Evolutionary conservation across 2,329 filamentous ascomycete species (phyloP).

Genomic region (Geosmithia putterillii): DNA sequence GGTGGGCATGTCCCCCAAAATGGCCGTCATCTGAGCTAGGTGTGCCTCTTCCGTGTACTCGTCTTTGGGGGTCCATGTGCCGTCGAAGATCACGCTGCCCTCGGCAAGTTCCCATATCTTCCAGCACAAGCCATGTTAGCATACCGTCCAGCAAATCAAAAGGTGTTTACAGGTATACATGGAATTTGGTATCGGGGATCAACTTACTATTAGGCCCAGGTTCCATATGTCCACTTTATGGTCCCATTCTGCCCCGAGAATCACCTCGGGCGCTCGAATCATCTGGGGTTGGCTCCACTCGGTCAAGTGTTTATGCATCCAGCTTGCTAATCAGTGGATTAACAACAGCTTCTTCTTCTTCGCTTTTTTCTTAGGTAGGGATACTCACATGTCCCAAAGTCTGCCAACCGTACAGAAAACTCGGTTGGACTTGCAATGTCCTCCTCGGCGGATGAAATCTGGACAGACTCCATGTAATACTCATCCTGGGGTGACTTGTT

Average conservation of each 20-base stretch:
- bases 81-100: conserved; percentile 10
- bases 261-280: conserved; percentile 12
- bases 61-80: conserved; percentile 6
- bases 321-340: conserved; percentile 8
- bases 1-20: conserved; percentile 8
- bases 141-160: neutral
- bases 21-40: conserved; percentile 10
- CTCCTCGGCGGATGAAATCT: neutral
- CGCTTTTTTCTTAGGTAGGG: neutral
- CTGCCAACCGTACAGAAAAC: conserved; percentile 7
- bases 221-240: conserved; percentile 13
- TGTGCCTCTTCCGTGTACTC: conserved; percentile 11
- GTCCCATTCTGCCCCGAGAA: conserved; percentile 12
- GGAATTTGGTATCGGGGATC: neutral
- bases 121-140: neutral
- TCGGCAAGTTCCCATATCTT: conserved; percentile 1
- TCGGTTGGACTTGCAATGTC: neutral
- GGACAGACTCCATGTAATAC: neutral
- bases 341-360: neutral
- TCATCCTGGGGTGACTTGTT: neutral
- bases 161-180: no score
- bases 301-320: conserved; percentile 11
- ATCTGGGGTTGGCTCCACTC: conserved; percentile 13
- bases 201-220: conserved; percentile 7
- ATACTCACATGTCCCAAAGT: conserved; percentile 9